These are phyloP conservation scores for Neofusicoccum kwambonambiense DNA, from an alignment of 2,329 filamentous ascomycete species.

Conservation along the genomic window DNA sequence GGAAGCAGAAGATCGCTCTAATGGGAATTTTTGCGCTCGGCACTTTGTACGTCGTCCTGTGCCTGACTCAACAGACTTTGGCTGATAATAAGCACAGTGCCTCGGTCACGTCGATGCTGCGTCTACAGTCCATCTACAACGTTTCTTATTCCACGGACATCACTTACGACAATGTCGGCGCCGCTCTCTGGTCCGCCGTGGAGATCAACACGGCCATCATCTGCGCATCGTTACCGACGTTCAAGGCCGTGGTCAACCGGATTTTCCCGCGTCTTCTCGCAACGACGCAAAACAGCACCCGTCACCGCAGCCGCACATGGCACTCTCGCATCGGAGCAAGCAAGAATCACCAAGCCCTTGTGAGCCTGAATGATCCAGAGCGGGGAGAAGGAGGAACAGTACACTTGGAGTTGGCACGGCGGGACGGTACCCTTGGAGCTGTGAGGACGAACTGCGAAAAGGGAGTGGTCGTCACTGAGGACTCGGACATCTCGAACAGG, in stretches of 20 bases:
- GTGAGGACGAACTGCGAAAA: conserved; percentile 2
- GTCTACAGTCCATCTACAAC: conserved; percentile 29
- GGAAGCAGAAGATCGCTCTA: conserved; percentile 29
- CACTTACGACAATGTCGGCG: conserved; percentile 34
- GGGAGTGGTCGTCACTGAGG: not conserved
- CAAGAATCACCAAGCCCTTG: not conserved
- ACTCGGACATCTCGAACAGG: not conserved
- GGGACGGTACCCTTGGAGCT: not conserved
- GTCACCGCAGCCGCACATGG: conserved; percentile 3
- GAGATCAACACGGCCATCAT: conserved; percentile 33
- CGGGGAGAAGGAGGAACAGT: not conserved
- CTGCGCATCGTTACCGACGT: conserved; percentile 29
- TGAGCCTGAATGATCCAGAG: not conserved
- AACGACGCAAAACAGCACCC: not conserved
- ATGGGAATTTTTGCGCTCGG: conserved; percentile 36
- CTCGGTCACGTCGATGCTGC: conserved; percentile 33
- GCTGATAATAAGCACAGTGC: conserved; percentile 24
- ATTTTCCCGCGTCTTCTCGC: not conserved
- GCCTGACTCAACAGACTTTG: not conserved
- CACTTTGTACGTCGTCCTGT: conserved; percentile 26
- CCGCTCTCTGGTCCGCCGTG: conserved; percentile 31
- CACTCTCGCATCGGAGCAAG: not conserved
- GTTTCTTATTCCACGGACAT: conserved; percentile 33
- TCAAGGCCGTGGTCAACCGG: conserved; percentile 1
- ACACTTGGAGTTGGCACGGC: not conserved